Percentiles rank a stretch among this genome's conserved stretches.
Evolutionary conservation across 345 rosid species (phyloP).

Genomic region (Aquilaria yunnanensis): DNA sequence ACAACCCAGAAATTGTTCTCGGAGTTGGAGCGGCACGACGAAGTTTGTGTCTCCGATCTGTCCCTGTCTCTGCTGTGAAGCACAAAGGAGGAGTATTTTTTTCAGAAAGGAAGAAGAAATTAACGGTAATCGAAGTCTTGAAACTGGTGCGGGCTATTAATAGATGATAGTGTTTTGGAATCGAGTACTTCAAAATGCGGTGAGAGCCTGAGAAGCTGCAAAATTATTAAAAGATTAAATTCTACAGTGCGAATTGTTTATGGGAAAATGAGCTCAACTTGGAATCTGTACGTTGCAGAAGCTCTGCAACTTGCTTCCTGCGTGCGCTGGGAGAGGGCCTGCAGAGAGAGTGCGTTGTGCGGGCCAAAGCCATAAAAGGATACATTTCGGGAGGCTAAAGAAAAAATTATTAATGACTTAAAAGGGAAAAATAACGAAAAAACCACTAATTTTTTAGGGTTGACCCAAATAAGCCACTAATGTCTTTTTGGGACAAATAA

Average conservation of each 20-base stretch:
- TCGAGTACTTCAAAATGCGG: background rate
- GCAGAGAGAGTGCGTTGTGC: background rate
- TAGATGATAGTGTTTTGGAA: background rate
- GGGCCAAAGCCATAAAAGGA: too few species aligned
- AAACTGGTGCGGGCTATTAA: background rate
- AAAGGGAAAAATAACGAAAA: too few species aligned
- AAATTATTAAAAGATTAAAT: background rate
- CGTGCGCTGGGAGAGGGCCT: too few species aligned
- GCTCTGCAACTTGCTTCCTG: background rate
- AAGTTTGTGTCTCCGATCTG: background rate
- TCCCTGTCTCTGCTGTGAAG: background rate
- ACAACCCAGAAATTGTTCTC: background rate
- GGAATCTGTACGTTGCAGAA: slow-evolving; percentile 13
- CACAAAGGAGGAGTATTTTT: too few species aligned
- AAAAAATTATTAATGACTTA: too few species aligned
- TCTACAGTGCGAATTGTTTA: background rate
- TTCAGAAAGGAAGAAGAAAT: too few species aligned
- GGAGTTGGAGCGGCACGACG: background rate
- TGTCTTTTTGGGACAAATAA: too few species aligned
- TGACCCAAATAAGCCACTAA: too few species aligned
- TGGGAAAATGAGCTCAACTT: slow-evolving; percentile 13
- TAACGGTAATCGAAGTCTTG: background rate
- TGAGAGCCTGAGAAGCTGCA: background rate
- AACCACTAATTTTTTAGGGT: too few species aligned
- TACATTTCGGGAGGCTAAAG: background rate